Evolutionary conservation across 208 protist species (phyloP), one percentile per base, ranked within the genome.

Genomic region (Leptomonas pyrrhocoris): DNA sequence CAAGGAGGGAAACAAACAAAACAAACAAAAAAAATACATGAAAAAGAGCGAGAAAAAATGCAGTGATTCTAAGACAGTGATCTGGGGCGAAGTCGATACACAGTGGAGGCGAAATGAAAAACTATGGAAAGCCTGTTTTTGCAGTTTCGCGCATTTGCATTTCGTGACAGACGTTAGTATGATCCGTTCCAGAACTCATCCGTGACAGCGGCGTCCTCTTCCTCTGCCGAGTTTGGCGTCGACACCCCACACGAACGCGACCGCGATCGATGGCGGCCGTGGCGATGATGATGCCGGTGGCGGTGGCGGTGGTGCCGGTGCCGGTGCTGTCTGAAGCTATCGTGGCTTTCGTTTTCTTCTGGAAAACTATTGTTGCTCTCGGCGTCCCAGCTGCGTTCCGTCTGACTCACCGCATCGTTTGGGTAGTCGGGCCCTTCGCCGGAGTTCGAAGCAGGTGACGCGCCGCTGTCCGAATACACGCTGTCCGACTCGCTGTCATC

Each of bases 401-500:
- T 66, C 46, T 45, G 27, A 15, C 46, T 66, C 1, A 46, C 18
- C 21, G 48, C 27, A 48, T 67, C 42, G 19, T 28, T 49, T n/a
- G 23, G 45, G 60, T 36, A 36, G 16, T 28, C 25, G n/a, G 2
- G 40, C 30, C 19, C 58, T 6, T 66, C 57, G 43, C 55, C 49
- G 0, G 38, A 38, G 58, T 0, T 53, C 11, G 43, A 34, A 4
- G 38, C 21, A 12, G 25, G 12, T 8, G 46, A 38, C 27, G 60
- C 28, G 25, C 21, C 31, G 46, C 34, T 40, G 16, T 40, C 21
- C 15, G 68, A 60, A 60, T 31, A 74, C 42, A 62, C 59, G 30
- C 58, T 59, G 13, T 67, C 59, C n/a, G n/a, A n/a, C n/a, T n/a
- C n/a, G n/a, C n/a, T n/a, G 43, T 60, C 68, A 43, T 74, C 69